Conservation (phyloP, 768 basidiomycete species). For the Podaxis pistillaris region DNA sequence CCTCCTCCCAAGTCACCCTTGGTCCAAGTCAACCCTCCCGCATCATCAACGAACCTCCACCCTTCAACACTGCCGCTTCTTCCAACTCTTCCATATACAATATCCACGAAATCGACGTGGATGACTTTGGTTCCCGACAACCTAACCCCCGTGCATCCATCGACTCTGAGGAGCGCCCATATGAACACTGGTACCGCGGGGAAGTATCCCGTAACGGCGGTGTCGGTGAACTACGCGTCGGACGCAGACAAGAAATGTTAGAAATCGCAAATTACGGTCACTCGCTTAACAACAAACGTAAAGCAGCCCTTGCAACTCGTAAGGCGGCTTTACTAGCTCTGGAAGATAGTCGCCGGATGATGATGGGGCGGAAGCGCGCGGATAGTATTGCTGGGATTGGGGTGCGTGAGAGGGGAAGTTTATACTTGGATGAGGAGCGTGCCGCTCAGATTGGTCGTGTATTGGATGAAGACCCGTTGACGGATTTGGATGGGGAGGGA, state of each 20-base stretch:
- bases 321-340: conserved; percentile 23
- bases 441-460: conserved; percentile 50
- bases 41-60: conserved; percentile 63
- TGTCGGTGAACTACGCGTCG: conserved; percentile 81
- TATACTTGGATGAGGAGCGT: conserved; percentile 60
- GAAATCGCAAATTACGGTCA: conserved; percentile 88
- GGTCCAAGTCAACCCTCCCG: conserved; percentile 33
- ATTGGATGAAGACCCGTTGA: conserved; percentile 72
- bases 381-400: conserved; percentile 61
- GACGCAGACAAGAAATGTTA: conserved; percentile 76
- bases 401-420: conserved; percentile 59
- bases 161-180: conserved; percentile 81
- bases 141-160: conserved; percentile 43
- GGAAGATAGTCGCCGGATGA: conserved; percentile 25
- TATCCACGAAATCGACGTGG: conserved; percentile 23
- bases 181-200: conserved; percentile 89
- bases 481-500: conserved; percentile 65
- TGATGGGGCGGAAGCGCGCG: conserved; percentile 48
- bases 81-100: conserved; percentile 31
- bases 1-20: conserved; percentile 31
- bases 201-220: conserved; percentile 85
- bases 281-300: conserved; percentile 36
- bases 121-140: conserved; percentile 17
- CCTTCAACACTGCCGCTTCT: conserved; percentile 55
- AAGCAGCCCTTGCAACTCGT: conserved; percentile 23